A percentile compares a stretch with the other conserved stretches of the same genome.
Conservation (phyloP, 2,329 filamentous ascomycete species). For the Hymenoscyphus albidus region DNA sequence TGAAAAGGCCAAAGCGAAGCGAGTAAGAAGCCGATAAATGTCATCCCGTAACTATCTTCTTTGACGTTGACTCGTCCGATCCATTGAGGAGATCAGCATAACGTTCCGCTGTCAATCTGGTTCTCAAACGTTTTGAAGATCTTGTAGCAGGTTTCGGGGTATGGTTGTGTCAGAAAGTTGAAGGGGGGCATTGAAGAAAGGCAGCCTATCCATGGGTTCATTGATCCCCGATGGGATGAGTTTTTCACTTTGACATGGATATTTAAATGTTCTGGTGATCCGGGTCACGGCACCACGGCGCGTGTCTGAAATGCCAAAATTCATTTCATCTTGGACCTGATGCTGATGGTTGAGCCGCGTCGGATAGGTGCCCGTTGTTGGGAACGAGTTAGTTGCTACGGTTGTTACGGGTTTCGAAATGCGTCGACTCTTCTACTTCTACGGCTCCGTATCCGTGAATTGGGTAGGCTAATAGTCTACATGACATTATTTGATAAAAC, state of each 20-base stretch:
- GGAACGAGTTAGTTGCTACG: background rate
- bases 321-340: background rate
- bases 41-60: background rate
- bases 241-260: background rate
- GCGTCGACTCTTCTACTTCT: background rate
- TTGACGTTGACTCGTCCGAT: background rate
- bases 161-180: background rate
- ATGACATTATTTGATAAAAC: background rate
- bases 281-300: background rate
- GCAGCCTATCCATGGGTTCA: background rate
- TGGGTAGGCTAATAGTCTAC: background rate
- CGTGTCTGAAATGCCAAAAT: background rate
- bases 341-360: slow-evolving; percentile 1
- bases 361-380: slow-evolving; percentile 2
- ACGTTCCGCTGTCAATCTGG: background rate
- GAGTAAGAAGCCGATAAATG: background rate
- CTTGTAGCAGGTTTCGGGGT: slow-evolving; percentile 1
- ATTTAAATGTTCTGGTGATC: background rate
- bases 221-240: background rate
- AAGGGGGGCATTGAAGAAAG: slow-evolving; percentile 1
- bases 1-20: background rate
- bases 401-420: background rate
- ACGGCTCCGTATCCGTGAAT: background rate
- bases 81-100: background rate
- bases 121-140: slow-evolving; percentile 1